Percentiles rank a stretch among this genome's conserved stretches.
Conservation (phyloP, 805 yeast genomes). For the Isabelozyma gotoi region DNA sequence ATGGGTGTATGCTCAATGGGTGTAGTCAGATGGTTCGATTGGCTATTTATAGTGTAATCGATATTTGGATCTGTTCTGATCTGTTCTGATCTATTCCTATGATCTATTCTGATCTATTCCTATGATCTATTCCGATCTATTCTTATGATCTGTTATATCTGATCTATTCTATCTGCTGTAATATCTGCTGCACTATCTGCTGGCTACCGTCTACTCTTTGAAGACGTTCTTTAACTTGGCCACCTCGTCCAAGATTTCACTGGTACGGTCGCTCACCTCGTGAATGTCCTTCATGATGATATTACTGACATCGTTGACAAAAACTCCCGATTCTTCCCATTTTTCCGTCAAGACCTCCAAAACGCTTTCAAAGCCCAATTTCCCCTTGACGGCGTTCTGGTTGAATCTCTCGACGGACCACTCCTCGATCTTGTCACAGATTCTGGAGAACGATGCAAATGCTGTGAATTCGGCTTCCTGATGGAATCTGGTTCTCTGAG, state of each 20-base stretch:
- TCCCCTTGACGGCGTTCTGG: conserved; percentile 84
- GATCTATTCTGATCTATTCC: no score
- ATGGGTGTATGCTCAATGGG: no score
- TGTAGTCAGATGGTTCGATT: no score
- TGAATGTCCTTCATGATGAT: conserved; percentile 26
- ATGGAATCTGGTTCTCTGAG: conserved; percentile 56
- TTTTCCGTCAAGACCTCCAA: conserved; percentile 49
- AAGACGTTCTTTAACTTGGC: conserved; percentile 12
- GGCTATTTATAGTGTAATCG: no score
- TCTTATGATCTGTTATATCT: no score
- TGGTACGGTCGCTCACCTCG: conserved; percentile 18
- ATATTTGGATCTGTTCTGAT: no score
- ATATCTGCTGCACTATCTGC: no score
- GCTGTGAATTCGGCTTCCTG: conserved; percentile 92
- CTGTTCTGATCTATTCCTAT: no score
- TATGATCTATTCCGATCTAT: no score
- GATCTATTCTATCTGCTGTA: no score
- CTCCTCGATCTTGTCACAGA: conserved; percentile 84
- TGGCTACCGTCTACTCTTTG: conserved; percentile 3
- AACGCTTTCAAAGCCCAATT: conserved; percentile 81
- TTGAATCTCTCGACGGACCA: conserved; percentile 89
- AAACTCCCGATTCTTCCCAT: conserved; percentile 40
- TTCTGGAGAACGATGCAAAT: conserved; percentile 62
- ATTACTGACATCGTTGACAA: conserved; percentile 30
- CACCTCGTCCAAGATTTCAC: conserved; percentile 11